phyloP scores from a whole-genome alignment of 805 yeast genomes.

The Candida gorgasii region DNA sequence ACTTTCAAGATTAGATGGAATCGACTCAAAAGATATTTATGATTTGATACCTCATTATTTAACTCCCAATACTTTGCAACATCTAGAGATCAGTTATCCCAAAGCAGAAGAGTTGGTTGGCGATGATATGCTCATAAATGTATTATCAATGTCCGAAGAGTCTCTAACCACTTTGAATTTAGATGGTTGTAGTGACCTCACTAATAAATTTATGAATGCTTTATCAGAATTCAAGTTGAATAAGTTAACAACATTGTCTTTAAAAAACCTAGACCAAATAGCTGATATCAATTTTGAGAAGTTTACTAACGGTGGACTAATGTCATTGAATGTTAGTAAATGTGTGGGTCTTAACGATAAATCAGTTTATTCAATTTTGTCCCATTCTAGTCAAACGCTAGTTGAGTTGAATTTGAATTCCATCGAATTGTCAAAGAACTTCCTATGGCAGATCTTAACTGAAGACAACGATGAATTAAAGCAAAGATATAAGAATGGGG shows the following conservation, averaged over 20 bases:
- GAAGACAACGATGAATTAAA: constrained; percentile 22
- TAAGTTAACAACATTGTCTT: constrained; percentile 56
- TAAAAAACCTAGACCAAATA: constrained; percentile 60
- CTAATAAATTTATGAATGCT: constrained; percentile 66
- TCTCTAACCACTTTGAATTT: constrained; percentile 57
- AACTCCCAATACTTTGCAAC: constrained; percentile 43
- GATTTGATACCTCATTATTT: constrained; percentile 67
- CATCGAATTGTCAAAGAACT: constrained; percentile 53
- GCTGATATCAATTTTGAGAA: constrained; percentile 65
- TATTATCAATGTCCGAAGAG: constrained; percentile 63
- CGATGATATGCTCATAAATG: constrained; percentile 64
- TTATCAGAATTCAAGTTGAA: constrained; percentile 54
- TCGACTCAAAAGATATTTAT: constrained; percentile 57
- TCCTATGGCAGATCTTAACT: constrained; percentile 50
- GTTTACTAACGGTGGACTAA: constrained; percentile 58
- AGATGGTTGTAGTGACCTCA: constrained; percentile 72
- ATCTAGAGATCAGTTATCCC: constrained; percentile 71
- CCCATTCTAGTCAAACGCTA: constrained; percentile 65
- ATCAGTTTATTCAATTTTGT: constrained; percentile 58
- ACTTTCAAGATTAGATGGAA: constrained; percentile 71
- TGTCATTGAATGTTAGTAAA: constrained; percentile 59
- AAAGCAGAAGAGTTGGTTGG: constrained; percentile 60
- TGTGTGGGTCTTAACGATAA: constrained; percentile 66
- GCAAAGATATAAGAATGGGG: constrained; percentile 14
- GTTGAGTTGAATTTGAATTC: constrained; percentile 76